Base-by-base conservation (phyloP, 2,329 filamentous ascomycete genomes). In the Dactylellina sp. region DNA sequence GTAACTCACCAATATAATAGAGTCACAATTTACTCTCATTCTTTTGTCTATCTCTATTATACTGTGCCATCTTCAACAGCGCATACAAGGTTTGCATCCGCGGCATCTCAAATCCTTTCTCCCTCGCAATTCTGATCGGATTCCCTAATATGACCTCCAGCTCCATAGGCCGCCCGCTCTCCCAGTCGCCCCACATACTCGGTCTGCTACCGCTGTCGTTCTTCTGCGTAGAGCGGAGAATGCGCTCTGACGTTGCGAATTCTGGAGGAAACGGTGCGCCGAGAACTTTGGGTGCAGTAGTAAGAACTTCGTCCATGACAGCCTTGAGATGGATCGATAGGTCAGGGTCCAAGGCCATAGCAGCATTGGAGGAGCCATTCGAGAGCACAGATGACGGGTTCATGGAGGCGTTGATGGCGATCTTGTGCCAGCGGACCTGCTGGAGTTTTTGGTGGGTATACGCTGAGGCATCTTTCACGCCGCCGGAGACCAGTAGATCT, bases 121-220 rank as follows among this genome's bases (percentile, higher is more conserved):
- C 84, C 76, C 87, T 82, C 7, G 89, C 89, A 50, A 90, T 87
- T 76, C 87, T 82, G 28, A 91, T 86, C 0, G 89, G 88, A 79
- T 91, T 91, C 0, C 89, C 89, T 22, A 91, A 79, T 42, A 91
- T 90, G 37, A 90, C 89, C 81, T 91, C 89, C 56, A 91, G 79
- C 82, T 92, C 89, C 84, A 91, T 84, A 42, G 85, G 85, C 78
- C 87, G 84, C 0, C 87, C 87, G 1, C 83, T 84, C 80, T 90
- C 88, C 88, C 89, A 91, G 78, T 91, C 89, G 12, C 89, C 80
- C 77, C 90, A 82, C 89, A 91, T 91, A 76, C 86, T 88, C 25
- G 86, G 86, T 0, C 89, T 85, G 0, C 82, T 84, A 0, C 89
- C 89, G 74, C 91, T 84, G 14, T 85, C 83, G 0, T 81, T 81